Evolutionary conservation across 371 early-diverging fungal genomes (phyloP).

Genomic region (Rhizopus arrhizus): DNA sequence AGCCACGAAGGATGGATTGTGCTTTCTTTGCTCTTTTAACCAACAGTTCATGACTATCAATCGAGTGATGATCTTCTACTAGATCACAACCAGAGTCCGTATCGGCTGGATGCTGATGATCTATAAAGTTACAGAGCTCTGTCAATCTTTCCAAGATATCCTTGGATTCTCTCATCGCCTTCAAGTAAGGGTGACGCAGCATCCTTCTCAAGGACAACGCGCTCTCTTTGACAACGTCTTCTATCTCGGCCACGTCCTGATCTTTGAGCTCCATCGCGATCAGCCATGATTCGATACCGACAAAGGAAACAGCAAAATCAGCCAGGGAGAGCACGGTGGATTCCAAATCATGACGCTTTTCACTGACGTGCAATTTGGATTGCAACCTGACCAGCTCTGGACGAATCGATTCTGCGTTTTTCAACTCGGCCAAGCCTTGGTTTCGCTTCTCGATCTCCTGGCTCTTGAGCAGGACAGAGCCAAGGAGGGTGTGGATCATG

Average conservation of each 20-base stretch:
- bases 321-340: slow-evolving; percentile 33
- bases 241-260: slow-evolving; percentile 10
- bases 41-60: slow-evolving; percentile 13
- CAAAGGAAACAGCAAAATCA: slow-evolving; percentile 41
- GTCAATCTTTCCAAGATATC: slow-evolving; percentile 34
- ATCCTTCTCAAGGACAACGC: slow-evolving; percentile 36
- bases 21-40: slow-evolving; percentile 38
- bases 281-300: slow-evolving; percentile 48
- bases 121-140: slow-evolving; percentile 23
- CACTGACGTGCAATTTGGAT: background rate
- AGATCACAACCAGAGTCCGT: slow-evolving; percentile 38
- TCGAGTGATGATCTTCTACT: slow-evolving; percentile 18
- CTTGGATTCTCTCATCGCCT: slow-evolving; percentile 18
- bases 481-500: slow-evolving; percentile 36
- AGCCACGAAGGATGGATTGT: slow-evolving; percentile 41
- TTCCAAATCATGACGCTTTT: slow-evolving; percentile 23
- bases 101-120: slow-evolving; percentile 35
- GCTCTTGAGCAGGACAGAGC: slow-evolving; percentile 29
- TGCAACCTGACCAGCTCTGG: slow-evolving; percentile 12
- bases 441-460: slow-evolving; percentile 20
- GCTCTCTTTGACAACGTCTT: slow-evolving; percentile 13
- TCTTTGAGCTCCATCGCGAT: slow-evolving; percentile 27
- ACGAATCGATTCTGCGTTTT: slow-evolving; percentile 24
- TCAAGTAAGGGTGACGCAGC: slow-evolving; percentile 29
- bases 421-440: slow-evolving; percentile 33